Conservation (phyloP, 2,329 filamentous ascomycete genomes). For the Trichoderma cornu-damae region DNA sequence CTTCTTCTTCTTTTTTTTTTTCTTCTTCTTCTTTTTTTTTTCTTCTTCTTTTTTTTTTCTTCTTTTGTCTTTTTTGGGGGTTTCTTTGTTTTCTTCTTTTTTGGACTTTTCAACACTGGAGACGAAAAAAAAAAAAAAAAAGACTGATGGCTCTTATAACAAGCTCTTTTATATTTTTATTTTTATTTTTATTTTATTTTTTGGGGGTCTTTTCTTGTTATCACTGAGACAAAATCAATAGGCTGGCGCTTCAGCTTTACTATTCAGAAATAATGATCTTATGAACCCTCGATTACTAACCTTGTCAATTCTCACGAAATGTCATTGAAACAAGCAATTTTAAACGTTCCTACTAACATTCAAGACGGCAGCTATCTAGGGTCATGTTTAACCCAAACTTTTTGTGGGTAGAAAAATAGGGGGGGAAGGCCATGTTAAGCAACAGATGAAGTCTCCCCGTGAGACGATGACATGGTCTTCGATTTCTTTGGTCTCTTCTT, state of each 20-base stretch:
- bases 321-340: not conserved
- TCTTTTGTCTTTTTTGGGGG: not conserved
- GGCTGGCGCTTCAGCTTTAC: not conserved
- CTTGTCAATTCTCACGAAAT: not conserved
- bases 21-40: not conserved
- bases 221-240: conserved; percentile 1
- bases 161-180: not conserved
- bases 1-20: not conserved
- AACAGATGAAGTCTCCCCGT: not conserved
- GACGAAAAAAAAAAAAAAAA: not conserved
- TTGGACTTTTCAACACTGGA: not conserved
- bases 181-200: not conserved
- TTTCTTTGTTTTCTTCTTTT: not conserved
- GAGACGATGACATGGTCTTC: not conserved
- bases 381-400: not conserved
- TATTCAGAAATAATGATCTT: conserved; percentile 6
- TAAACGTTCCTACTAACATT: no score
- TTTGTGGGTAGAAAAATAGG: not conserved
- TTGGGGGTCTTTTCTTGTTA: not conserved
- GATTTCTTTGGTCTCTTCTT: not conserved
- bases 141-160: not conserved
- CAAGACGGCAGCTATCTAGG: not conserved
- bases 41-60: not conserved
- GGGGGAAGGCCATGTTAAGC: not conserved
- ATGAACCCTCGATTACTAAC: not conserved